Conservation (phyloP, 331 rosid genomes). For the Spiraea crenata region DNA sequence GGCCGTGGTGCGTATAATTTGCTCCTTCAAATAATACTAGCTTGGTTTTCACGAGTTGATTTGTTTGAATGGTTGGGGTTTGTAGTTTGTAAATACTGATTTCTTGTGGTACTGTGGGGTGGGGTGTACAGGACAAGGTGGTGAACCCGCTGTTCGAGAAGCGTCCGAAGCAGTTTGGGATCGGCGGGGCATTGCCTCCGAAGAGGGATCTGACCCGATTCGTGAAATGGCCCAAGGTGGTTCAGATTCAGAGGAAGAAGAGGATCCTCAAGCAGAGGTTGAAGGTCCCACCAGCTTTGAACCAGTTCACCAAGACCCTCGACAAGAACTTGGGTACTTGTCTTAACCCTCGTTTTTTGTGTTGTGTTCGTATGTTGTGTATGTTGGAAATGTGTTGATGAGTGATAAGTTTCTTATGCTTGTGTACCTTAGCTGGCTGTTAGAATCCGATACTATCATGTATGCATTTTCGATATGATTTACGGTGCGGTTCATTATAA, state of each 20-base stretch:
- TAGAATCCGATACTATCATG: too few species aligned
- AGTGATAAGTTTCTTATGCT: too few species aligned
- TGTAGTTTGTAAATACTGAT: neutral
- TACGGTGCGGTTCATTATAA: neutral
- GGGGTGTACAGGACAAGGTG: conserved; percentile 32
- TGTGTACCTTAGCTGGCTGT: too few species aligned
- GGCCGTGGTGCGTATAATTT: conserved; percentile 15
- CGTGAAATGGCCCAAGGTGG: conserved; percentile 43
- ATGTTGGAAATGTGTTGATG: neutral
- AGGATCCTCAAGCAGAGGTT: conserved; percentile 44
- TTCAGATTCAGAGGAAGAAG: conserved; percentile 41
- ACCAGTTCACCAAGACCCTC: conserved; percentile 46
- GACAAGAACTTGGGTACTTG: conserved; percentile 36
- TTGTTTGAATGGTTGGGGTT: neutral
- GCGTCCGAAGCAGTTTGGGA: conserved; percentile 43
- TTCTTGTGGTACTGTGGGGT: neutral
- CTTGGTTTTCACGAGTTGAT: neutral
- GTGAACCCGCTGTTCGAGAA: conserved; percentile 47
- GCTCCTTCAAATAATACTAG: neutral
- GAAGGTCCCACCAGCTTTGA: conserved; percentile 39
- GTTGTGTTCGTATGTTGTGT: neutral
- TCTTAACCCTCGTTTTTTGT: neutral
- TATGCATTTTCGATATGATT: neutral
- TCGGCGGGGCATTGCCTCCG: conserved; percentile 41
- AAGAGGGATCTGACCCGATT: conserved; percentile 43